Evolutionary conservation across 345 rosid species (phyloP), one percentile per base, ranked within the genome.

Genomic region (Brassica incana): DNA sequence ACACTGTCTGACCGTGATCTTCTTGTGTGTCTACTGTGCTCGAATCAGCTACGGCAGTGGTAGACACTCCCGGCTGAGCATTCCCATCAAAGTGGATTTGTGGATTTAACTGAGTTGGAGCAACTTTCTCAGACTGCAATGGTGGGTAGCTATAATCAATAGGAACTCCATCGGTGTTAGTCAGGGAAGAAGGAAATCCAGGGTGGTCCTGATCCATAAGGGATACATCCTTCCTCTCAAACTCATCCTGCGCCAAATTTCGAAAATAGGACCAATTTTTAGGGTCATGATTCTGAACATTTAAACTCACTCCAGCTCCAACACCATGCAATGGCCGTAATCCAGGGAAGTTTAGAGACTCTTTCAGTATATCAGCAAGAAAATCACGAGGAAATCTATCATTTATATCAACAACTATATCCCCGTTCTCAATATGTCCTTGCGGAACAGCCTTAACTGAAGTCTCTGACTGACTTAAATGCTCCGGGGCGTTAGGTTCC

Each of bases 191-290:
- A 10, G 90, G 84, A 84, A 89, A 86, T 75, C 91, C 93, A 25
- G 80, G 81, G 81, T 87, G 95, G 81, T 91, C 99, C 84, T 95
- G 99, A 88, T 95, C 99, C 87, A 95, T 93, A 73, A 95, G 94
- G 72, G 98, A 95, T 69, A 93, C 79, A 74, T 88, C 96, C 77
- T 86, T 91, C 70, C 89, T 85, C 69, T 75, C 81, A 85, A 86
- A 90, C 82, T 91, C 94, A 48, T 83, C 91, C 78, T 88, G 91
- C 36, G 92, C 97, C 88, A 95, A 83, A 77, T 91, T 88, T 74
- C 89, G 94, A 77, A 95, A 95, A 85, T 91, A 90, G 2, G 99
- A 95, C 99, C 99, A 95, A 72, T 62, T 92, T 86, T 88, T 91
- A 8, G 90, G 97, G 76, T 91, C 98, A 83, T 67, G 88, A 85